Percentiles rank a stretch among this genome's conserved stretches.
phyloP scores from a whole-genome alignment of 169 alveolate genomes.

The Cryptosporidium canis region DNA sequence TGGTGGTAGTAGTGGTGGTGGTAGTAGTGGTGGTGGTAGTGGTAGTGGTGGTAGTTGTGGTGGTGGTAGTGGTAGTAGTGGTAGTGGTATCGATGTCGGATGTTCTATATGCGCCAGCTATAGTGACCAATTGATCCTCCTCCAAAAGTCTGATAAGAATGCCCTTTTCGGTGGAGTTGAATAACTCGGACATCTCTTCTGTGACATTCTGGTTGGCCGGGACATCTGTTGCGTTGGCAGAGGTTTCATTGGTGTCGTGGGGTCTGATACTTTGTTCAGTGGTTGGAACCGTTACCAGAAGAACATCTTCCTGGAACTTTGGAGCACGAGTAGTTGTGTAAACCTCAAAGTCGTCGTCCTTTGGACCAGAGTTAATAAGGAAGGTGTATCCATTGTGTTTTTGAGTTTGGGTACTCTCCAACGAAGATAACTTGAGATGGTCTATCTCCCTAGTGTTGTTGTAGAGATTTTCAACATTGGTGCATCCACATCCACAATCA shows the following conservation, averaged over 20 bases:
- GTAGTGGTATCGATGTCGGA: background rate
- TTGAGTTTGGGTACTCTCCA: background rate
- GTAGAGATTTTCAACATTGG: background rate
- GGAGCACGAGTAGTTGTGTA: background rate
- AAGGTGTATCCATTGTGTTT: background rate
- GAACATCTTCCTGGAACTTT: background rate
- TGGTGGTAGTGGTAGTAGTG: slow-evolving; percentile 39
- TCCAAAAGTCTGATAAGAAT: background rate
- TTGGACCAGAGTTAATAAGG: background rate
- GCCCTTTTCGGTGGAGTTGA: background rate
- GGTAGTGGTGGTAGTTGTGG: slow-evolving; percentile 41
- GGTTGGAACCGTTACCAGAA: background rate
- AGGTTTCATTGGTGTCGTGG: background rate
- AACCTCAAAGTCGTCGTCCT: background rate
- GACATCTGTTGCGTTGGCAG: background rate
- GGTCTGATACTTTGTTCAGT: background rate
- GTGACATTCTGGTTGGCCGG: background rate
- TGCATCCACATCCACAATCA: slow-evolving; percentile 18
- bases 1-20: slow-evolving; percentile 6
- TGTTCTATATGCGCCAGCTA: background rate
- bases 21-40: background rate
- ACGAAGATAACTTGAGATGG: background rate
- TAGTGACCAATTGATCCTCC: background rate
- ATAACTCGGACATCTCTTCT: background rate
- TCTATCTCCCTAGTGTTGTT: background rate